These are phyloP conservation scores for Trichoderma cornu-damae DNA, from an alignment of 2,329 filamentous ascomycete species.

Conservation along the genomic window DNA sequence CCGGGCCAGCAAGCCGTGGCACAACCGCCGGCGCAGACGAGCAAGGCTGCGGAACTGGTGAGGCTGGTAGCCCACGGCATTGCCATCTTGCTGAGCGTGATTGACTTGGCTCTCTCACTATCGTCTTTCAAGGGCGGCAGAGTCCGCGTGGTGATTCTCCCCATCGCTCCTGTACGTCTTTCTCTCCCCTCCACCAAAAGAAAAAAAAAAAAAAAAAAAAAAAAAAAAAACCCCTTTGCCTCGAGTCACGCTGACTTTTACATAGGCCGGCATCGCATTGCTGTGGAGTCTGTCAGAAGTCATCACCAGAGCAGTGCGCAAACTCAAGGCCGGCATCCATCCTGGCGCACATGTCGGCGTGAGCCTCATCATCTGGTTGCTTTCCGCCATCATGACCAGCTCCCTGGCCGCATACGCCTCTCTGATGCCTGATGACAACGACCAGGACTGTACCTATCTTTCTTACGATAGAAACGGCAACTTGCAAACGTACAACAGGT, in stretches of 20 bases:
- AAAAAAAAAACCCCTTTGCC: no score
- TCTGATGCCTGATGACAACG: background rate
- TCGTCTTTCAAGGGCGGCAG: background rate
- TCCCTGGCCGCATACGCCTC: slow-evolving; percentile 20
- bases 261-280: slow-evolving; percentile 33
- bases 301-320: slow-evolving; percentile 33
- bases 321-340: slow-evolving; percentile 35
- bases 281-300: slow-evolving; percentile 39
- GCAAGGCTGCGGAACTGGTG: slow-evolving; percentile 18
- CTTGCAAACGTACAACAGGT: background rate
- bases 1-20: background rate
- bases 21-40: background rate
- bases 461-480: background rate
- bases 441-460: slow-evolving; percentile 15
- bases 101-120: slow-evolving; percentile 24
- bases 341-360: slow-evolving; percentile 41
- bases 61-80: slow-evolving; percentile 31
- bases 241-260: background rate
- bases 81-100: slow-evolving; percentile 26
- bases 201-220: no score
- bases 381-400: slow-evolving; percentile 27
- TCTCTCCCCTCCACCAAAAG: no score
- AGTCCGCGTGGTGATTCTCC: background rate
- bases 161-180: background rate
- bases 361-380: slow-evolving; percentile 40